These are phyloP conservation scores for Podospora fimiseda DNA, from an alignment of 495 filamentous ascomycete genomes.

Conservation along the genomic window DNA sequence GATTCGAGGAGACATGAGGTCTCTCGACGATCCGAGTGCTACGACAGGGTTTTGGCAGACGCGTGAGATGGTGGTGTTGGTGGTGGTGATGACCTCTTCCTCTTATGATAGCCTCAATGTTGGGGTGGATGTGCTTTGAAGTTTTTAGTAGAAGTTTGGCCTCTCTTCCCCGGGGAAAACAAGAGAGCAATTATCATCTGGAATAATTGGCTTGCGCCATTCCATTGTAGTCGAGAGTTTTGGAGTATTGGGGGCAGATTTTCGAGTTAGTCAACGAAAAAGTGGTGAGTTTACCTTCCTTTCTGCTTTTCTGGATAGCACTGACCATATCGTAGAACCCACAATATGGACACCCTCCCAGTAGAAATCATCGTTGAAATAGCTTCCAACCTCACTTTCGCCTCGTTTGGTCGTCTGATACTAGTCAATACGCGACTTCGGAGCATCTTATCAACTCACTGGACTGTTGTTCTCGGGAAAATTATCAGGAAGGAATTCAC, in stretches of 20 bases:
- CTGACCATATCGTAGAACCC: too few relatives aligned
- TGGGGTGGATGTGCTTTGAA: constrained; percentile 49
- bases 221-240: too few relatives aligned
- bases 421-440: constrained; percentile 16
- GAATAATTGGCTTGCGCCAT: too few relatives aligned
- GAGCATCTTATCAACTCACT: constrained; percentile 18
- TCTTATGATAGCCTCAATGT: constrained; percentile 64
- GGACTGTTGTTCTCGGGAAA: constrained; percentile 16
- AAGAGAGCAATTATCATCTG: neutral
- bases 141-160: neutral
- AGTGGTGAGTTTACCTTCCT: too few relatives aligned
- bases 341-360: constrained; percentile 12
- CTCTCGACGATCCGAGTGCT: too few relatives aligned
- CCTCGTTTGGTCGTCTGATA: constrained; percentile 18
- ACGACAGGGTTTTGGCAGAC: too few relatives aligned
- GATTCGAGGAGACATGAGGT: too few relatives aligned
- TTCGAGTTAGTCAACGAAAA: too few relatives aligned
- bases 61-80: too few relatives aligned
- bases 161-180: neutral
- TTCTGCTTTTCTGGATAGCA: too few relatives aligned
- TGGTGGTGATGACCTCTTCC: constrained; percentile 13
- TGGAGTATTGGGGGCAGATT: too few relatives aligned
- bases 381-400: constrained; percentile 25
- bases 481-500: constrained; percentile 48
- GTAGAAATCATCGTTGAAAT: constrained; percentile 31